Evolutionary conservation across 192 early-diverging fungal species (phyloP), one percentile per base, ranked within the genome.

Genomic region (Pecoramyces ruminantium): DNA sequence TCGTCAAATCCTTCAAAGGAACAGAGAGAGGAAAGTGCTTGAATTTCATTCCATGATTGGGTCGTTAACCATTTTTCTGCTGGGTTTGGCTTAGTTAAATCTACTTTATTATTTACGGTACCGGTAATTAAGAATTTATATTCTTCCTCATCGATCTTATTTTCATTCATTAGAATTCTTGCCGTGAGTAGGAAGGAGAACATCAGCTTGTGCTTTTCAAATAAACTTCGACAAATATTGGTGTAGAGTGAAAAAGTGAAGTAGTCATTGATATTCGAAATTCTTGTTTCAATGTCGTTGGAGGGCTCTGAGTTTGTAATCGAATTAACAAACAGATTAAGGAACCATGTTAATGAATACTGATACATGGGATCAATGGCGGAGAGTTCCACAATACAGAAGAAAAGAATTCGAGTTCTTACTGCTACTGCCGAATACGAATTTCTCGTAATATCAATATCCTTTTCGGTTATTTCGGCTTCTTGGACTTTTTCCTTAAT

Each of bases 321-420:
- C 6, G 89, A 88, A 4, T 83, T 84, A 9, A 87, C 78, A 80
- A 90, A 90, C 17, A 90, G 81, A 78, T 90, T 90, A 88, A 90
- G 89, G 79, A 90, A 90, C 89, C 89, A 90, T 30, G 82, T 83
- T 15, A 90, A 82, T 12, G 88, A 90, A 82, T 90, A 90, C 77
- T 90, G 89, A 80, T 90, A 90, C 89, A 90, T 90, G 15, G 89
- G 89, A 81, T 90, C 89, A 29, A 88, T 88, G 8, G 83, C 85
- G 0, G 89, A 87, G 12, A 90, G 83, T 80, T 90, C 89, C 3
- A 88, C 90, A 77, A 90, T 90, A 82, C 89, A 90, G 86, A 90
- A 90, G 81, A 90, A 90, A 39, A 90, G 79, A 78, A 90, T 90
- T 34, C 89, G 17, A 1, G 89, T 90, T 30, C 87, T 77, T 14